phyloP scores from a whole-genome alignment of 2,329 filamentous ascomycete genomes.

The Aspergillus ibericus region DNA sequence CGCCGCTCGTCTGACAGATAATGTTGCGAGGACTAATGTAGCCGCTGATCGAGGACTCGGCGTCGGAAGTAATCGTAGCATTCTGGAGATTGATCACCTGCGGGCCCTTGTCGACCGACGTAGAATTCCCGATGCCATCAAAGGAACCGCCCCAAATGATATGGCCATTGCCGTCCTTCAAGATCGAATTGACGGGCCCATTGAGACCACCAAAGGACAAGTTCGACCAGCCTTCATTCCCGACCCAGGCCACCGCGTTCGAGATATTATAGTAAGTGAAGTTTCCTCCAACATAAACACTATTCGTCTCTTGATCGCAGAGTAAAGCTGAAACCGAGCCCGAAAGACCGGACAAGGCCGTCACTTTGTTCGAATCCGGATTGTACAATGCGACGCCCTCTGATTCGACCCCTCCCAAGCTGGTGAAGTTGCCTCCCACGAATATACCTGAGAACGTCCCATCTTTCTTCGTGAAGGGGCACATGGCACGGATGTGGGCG shows the following conservation, averaged over 20 bases:
- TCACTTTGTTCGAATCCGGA: slow-evolving; percentile 67
- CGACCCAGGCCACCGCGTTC: slow-evolving; percentile 83
- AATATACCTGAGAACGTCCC: slow-evolving; percentile 72
- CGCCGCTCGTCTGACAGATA: slow-evolving; percentile 70
- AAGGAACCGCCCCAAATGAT: slow-evolving; percentile 92
- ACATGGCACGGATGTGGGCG: slow-evolving; percentile 85
- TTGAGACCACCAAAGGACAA: slow-evolving; percentile 94
- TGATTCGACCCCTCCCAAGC: slow-evolving; percentile 72
- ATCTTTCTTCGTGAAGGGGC: slow-evolving; percentile 67
- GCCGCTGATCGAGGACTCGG: slow-evolving; percentile 60
- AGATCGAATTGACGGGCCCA: slow-evolving; percentile 83
- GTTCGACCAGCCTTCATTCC: slow-evolving; percentile 68
- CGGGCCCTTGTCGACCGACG: slow-evolving; percentile 57
- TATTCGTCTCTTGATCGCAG: slow-evolving; percentile 74
- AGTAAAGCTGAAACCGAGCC: slow-evolving; percentile 80
- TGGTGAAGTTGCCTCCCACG: slow-evolving; percentile 94
- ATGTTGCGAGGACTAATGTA: slow-evolving; percentile 78
- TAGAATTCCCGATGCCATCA: slow-evolving; percentile 80
- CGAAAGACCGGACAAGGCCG: slow-evolving; percentile 73
- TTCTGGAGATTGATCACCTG: slow-evolving; percentile 82
- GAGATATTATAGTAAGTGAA: slow-evolving; percentile 79
- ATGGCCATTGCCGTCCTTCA: slow-evolving; percentile 74
- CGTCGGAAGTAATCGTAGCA: slow-evolving; percentile 69
- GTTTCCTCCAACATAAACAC: slow-evolving; percentile 87
- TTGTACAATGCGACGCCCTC: slow-evolving; percentile 80